Base-by-base conservation (phyloP, 2,329 filamentous ascomycete species). In the Ascosphaera aggregata region DNA sequence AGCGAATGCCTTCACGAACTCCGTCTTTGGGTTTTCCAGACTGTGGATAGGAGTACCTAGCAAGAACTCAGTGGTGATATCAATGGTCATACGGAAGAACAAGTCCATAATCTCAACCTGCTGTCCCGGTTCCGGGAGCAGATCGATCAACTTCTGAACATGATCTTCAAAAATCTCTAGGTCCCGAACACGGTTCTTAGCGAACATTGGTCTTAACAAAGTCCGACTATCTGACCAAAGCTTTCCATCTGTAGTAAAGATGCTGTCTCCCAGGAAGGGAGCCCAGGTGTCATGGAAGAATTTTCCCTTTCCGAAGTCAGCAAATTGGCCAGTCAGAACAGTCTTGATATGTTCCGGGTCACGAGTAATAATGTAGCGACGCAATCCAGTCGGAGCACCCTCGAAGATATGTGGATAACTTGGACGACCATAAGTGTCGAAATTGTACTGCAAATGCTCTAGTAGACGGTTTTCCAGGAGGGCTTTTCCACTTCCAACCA, bases 261-360 rank as follows among this genome's bases (percentile, higher is more conserved):
- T 77, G 59, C 72, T 71, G 51, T 85, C 71, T 1, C 48, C 48
- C 5, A 49, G 38, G 36, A 49, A 48, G 7, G 69, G 66, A 40
- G 67, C 61, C 74, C 76, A 85, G 39, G 80, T 71, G n/a, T 55
- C 46, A 49, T 80, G 73, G 57, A 86, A 85, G 19, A 64, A 58
- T 46, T 73, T 60, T n/a, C 80, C 80, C 56, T 89, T 86, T 45
- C 80, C 80, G 49, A 71, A 89, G 49, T 82, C 75, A 36, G 56
- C 57, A 51, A 89, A 91, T 50, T 86, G 77, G 1, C 74, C 76
- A 1, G 80, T 77, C 16, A 89, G 62, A 32, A 89, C 67, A 18
- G 80, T 76, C 54, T 86, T 86, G 61, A 85, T 73, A 52, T 85
- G 85, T 49, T 84, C 78, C 1, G 76, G 76, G 44, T 89, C 80